A percentile compares a stretch with the other conserved stretches of the same genome.
phyloP scores from a whole-genome alignment of 1,284 basidiomycete genomes.

The Cryptococcus sp. region DNA sequence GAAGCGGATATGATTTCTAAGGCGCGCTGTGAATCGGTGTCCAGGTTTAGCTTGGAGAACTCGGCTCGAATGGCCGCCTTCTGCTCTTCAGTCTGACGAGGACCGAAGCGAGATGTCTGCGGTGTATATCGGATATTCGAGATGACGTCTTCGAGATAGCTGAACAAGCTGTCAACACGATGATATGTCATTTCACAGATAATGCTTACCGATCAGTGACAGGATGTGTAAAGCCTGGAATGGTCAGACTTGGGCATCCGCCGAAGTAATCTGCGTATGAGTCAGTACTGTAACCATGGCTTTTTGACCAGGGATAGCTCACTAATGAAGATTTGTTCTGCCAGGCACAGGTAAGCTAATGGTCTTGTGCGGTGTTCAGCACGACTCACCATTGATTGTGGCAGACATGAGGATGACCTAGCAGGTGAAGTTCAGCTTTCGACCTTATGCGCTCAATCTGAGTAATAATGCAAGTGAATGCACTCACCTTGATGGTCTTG shows the following conservation, averaged over 20 bases:
- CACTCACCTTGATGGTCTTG: conserved; percentile 67
- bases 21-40: conserved; percentile 59
- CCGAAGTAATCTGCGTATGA: conserved; percentile 67
- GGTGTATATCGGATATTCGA: conserved; percentile 59
- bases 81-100: conserved; percentile 60
- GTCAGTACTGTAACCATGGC: not conserved
- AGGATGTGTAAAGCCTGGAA: conserved; percentile 80
- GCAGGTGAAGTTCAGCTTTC: not conserved
- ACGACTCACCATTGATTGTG: conserved; percentile 69
- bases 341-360: not conserved
- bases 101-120: conserved; percentile 42
- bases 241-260: conserved; percentile 75
- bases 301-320: conserved; percentile 7
- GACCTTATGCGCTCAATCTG: no score
- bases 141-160: conserved; percentile 79
- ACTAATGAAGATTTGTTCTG: conserved; percentile 66
- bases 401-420: conserved; percentile 58
- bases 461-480: not conserved
- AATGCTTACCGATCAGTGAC: conserved; percentile 69
- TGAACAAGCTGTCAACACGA: conserved; percentile 35
- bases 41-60: conserved; percentile 60
- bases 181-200: not conserved
- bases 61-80: conserved; percentile 57
- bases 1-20: conserved; percentile 66
- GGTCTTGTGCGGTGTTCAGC: no score